A percentile compares a stretch with the other conserved stretches of the same genome.
Evolutionary conservation across 179 eudicot genomes (phyloP).

Genomic region (Patellifolia procumbens): DNA sequence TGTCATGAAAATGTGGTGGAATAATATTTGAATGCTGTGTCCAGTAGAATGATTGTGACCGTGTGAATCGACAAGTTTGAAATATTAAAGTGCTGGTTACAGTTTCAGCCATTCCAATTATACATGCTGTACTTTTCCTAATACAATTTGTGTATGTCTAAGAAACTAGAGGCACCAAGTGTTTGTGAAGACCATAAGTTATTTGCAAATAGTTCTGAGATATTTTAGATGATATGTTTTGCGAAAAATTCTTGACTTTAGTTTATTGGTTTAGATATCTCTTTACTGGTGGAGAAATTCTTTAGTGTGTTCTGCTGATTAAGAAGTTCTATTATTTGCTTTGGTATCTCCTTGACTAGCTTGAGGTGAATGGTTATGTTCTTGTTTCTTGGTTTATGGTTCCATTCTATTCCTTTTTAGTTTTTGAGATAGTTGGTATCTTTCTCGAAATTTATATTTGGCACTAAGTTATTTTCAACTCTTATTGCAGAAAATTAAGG

Average conservation of each 20-base stretch:
- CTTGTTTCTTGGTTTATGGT: not conserved
- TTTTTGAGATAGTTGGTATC: not conserved
- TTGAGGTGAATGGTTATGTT: not conserved
- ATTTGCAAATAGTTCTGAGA: too few relatives aligned
- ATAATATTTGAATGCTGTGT: too few relatives aligned
- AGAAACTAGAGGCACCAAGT: too few relatives aligned
- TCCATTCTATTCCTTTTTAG: not conserved
- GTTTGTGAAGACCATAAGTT: too few relatives aligned
- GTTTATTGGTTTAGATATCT: not conserved
- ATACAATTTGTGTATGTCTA: too few relatives aligned
- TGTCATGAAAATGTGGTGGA: too few relatives aligned
- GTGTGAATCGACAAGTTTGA: too few relatives aligned
- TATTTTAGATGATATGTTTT: not conserved
- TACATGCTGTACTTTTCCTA: too few relatives aligned
- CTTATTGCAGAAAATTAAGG: constrained; percentile 47
- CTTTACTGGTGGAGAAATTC: not conserved
- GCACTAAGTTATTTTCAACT: not conserved
- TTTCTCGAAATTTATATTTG: not conserved
- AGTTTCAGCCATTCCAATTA: too few relatives aligned
- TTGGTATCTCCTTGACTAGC: not conserved
- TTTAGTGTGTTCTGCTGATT: not conserved
- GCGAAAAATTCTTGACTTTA: not conserved
- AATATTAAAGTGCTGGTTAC: too few relatives aligned
- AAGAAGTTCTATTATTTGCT: not conserved
- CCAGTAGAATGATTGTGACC: too few relatives aligned